Conservation (phyloP, 176 grass and related monocot genomes). For the Carex scoparia region DNA sequence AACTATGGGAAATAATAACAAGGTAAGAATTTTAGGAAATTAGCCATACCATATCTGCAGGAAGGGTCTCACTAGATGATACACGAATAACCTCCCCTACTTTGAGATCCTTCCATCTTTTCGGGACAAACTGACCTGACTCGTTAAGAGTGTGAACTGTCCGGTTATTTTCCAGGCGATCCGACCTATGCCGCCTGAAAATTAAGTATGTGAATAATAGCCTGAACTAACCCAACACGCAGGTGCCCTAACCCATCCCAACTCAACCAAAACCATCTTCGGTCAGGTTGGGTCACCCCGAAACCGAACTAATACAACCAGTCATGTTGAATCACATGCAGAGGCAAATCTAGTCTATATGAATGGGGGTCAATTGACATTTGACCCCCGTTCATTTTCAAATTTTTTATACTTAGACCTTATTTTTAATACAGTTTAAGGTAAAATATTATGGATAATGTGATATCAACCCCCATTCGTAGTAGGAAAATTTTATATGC, state of each 20-base stretch:
- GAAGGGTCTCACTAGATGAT: slow-evolving; percentile 48
- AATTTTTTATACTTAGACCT: no score
- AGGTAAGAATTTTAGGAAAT: not conserved
- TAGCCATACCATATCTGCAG: slow-evolving; percentile 56
- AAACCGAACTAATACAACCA: not conserved
- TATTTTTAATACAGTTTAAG: no score
- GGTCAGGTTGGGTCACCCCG: not conserved
- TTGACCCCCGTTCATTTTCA: no score
- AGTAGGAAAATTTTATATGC: no score
- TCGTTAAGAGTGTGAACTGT: slow-evolving; percentile 33
- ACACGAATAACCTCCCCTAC: slow-evolving; percentile 66
- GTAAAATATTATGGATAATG: no score
- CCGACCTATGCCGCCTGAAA: slow-evolving; percentile 68
- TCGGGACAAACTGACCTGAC: slow-evolving; percentile 40
- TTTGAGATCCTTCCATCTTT: slow-evolving; percentile 65
- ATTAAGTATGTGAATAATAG: not conserved
- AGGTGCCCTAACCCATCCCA: not conserved
- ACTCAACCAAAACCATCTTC: not conserved
- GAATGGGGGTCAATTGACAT: no score
- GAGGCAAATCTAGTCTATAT: no score
- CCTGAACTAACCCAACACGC: not conserved
- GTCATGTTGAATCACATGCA: not conserved
- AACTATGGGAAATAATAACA: not conserved
- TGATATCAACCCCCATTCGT: no score
- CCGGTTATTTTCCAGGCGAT: slow-evolving; percentile 65